phyloP scores from a whole-genome alignment of 495 filamentous ascomycete genomes.

The Lasiosphaeria hispida region DNA sequence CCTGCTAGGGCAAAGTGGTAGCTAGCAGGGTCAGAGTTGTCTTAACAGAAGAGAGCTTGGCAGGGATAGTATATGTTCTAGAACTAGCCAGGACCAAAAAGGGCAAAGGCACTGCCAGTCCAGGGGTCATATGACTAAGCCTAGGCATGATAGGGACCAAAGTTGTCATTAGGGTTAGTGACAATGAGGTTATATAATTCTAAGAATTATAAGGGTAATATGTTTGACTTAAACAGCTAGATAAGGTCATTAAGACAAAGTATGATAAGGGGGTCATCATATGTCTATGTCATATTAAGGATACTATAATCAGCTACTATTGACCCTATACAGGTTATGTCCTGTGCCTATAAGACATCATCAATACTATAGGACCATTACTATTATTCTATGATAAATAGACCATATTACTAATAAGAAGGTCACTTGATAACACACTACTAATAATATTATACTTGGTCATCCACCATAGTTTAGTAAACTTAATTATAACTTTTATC shows the following conservation, averaged over 20 bases:
- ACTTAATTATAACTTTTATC: slow-evolving; percentile 36
- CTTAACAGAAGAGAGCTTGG: slow-evolving; percentile 24
- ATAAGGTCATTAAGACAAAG: slow-evolving; percentile 14
- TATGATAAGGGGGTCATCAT: slow-evolving; percentile 8
- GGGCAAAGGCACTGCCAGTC: slow-evolving; percentile 44
- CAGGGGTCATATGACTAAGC: slow-evolving; percentile 38
- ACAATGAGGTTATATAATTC: too few relatives aligned
- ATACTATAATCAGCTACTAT: slow-evolving; percentile 27
- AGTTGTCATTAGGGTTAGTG: too few relatives aligned
- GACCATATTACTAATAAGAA: slow-evolving; percentile 38
- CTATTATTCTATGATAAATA: slow-evolving; percentile 44
- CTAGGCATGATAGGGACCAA: slow-evolving; percentile 35
- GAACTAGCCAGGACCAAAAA: slow-evolving; percentile 47
- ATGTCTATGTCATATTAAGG: slow-evolving; percentile 23
- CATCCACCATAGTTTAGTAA: slow-evolving; percentile 34
- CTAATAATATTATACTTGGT: slow-evolving; percentile 16
- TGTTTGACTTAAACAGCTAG: slow-evolving; percentile 1
- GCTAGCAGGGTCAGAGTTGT: too few relatives aligned
- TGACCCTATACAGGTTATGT: slow-evolving; percentile 38
- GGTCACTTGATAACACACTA: slow-evolving; percentile 35
- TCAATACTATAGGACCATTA: slow-evolving; percentile 33
- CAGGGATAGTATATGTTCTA: slow-evolving; percentile 29
- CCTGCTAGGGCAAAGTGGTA: slow-evolving; percentile 36
- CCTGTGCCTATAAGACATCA: slow-evolving; percentile 43
- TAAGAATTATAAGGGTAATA: slow-evolving; percentile 1